A percentile compares a stretch with the other conserved stretches of the same genome.
Conservation (phyloP, 345 rosid species). For the Salix brachista region DNA sequence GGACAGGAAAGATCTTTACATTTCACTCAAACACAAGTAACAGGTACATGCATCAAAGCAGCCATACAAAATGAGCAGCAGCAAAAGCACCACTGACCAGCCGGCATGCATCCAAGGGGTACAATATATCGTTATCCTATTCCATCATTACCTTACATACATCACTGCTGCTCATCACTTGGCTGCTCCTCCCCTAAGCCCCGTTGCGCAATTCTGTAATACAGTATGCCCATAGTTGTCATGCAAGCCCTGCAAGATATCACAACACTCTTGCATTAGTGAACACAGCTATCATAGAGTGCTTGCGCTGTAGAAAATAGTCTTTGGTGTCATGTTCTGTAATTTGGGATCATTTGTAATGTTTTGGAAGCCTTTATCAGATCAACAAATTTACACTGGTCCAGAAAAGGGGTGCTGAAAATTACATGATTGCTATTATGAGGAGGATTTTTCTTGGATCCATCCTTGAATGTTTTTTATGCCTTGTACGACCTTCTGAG, state of each 20-base stretch:
- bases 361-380: background rate
- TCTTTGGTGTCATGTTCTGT: background rate
- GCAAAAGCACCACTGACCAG: background rate
- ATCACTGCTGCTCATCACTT: slow-evolving; percentile 58
- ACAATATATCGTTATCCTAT: background rate
- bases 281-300: background rate
- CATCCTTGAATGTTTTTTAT: slow-evolving; percentile 67
- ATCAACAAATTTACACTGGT: background rate
- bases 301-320: background rate
- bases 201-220: slow-evolving; percentile 85
- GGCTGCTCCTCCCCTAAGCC: slow-evolving; percentile 54
- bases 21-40: background rate
- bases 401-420: background rate
- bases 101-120: background rate
- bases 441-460: slow-evolving; percentile 89
- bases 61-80: slow-evolving; percentile 2
- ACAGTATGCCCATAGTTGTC: slow-evolving; percentile 96
- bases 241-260: slow-evolving; percentile 82
- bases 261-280: background rate
- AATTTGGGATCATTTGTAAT: background rate
- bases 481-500: slow-evolving; percentile 61
- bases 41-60: background rate
- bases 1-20: slow-evolving; percentile 3
- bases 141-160: background rate
- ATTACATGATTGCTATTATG: slow-evolving; percentile 85